Conservation (phyloP, 2,329 filamentous ascomycete genomes). For the Fusarium sp. region DNA sequence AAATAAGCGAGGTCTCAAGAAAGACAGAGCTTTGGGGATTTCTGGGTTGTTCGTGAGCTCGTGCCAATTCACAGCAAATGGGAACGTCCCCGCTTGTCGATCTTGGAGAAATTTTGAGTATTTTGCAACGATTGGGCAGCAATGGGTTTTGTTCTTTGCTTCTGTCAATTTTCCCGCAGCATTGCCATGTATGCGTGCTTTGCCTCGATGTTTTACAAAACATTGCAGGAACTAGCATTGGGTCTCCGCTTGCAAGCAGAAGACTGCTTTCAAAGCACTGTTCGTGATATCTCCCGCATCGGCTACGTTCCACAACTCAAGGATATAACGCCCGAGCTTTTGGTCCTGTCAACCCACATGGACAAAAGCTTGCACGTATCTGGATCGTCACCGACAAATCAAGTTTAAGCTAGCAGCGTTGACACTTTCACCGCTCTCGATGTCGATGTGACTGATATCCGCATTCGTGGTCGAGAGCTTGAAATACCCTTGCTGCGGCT, state of each 20-base stretch:
- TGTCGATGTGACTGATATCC: constrained; percentile 41
- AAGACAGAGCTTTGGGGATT: constrained; percentile 8
- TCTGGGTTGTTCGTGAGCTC: constrained; percentile 29
- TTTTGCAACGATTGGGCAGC: constrained; percentile 26
- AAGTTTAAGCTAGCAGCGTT: constrained; percentile 8
- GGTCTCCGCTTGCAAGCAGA: constrained; percentile 1
- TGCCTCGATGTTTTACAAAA: constrained; percentile 11
- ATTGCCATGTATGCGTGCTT: constrained; percentile 3
- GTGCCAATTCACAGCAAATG: constrained; percentile 31
- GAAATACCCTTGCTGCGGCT: constrained; percentile 28
- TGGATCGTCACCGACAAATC: constrained; percentile 51
- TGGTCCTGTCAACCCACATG: constrained; percentile 17
- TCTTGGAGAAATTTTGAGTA: constrained; percentile 13
- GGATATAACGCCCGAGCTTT: constrained; percentile 16
- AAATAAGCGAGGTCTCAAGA: constrained; percentile 13
- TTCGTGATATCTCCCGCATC: constrained; percentile 25
- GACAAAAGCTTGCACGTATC: constrained; percentile 14
- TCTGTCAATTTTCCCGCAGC: not conserved
- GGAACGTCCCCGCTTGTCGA: constrained; percentile 38
- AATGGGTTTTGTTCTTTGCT: not conserved
- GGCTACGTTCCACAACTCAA: constrained; percentile 11
- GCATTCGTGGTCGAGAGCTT: constrained; percentile 19
- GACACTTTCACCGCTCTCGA: constrained; percentile 48
- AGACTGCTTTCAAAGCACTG: not conserved
- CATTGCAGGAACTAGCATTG: constrained; percentile 10